phyloP scores from a whole-genome alignment of 345 rosid species.

The Viola odorata region DNA sequence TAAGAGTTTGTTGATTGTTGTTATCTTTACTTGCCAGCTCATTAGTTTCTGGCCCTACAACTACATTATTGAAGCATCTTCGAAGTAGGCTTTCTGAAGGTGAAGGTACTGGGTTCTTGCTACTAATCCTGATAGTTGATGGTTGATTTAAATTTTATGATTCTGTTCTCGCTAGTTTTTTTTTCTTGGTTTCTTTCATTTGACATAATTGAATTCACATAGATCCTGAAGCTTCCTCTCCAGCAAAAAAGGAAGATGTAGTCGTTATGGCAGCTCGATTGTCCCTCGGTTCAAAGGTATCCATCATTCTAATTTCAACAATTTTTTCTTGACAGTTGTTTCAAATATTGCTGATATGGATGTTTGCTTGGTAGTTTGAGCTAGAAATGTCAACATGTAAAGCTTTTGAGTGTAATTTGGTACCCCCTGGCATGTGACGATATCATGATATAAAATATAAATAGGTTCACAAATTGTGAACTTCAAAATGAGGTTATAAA shows the following conservation, averaged over 20 bases:
- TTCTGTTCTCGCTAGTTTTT: slow-evolving; percentile 6
- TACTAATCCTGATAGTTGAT: background rate
- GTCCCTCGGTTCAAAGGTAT: slow-evolving; percentile 80
- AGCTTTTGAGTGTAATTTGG: too few species aligned
- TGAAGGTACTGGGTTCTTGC: slow-evolving; percentile 49
- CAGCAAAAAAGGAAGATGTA: slow-evolving; percentile 45
- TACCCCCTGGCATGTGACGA: too few species aligned
- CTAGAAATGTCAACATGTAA: background rate
- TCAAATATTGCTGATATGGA: background rate
- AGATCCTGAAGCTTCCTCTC: slow-evolving; percentile 57
- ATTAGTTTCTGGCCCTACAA: slow-evolving; percentile 85
- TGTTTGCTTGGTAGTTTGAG: background rate
- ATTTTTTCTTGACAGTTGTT: background rate
- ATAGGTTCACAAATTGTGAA: too few species aligned
- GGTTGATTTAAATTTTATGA: background rate
- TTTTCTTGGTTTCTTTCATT: background rate
- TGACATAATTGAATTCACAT: slow-evolving; percentile 10
- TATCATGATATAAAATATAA: too few species aligned
- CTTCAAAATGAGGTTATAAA: too few species aligned
- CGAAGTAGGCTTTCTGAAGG: slow-evolving; percentile 68
- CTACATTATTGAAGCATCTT: slow-evolving; percentile 73
- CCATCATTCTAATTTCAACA: background rate
- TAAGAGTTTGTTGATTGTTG: slow-evolving; percentile 14
- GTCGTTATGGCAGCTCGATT: slow-evolving; percentile 74
- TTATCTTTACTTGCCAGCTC: slow-evolving; percentile 40